Evolutionary conservation across 345 rosid species (phyloP), one percentile per base, ranked within the genome.

Genomic region (Pugionium cornutum): DNA sequence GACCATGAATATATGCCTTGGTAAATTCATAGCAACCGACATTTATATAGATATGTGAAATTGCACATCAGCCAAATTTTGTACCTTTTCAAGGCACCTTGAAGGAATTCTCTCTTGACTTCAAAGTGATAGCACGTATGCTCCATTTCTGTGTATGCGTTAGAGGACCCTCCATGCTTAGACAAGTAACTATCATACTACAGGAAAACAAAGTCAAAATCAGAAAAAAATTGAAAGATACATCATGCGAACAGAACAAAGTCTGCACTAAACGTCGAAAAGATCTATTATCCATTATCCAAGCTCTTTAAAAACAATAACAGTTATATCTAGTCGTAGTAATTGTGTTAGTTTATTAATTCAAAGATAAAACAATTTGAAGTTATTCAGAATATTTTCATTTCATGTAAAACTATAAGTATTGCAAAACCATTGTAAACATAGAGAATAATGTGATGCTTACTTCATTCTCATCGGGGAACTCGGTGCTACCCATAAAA

Each of bases 181-280:
- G 99, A 90, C 85, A 94, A 81, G 77, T 86, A 94, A 84, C 96
- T 90, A 82, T 88, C 99, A 80, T 90, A 94, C 99, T 94, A 79
- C 79, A 84, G 84, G 75, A 70, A 72, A 69, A 83, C 57, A 62
- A 40, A 75, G 79, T 86, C 86, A 81, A 76, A 73, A 36, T 39
- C 58, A 39, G 49, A 53, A 18, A 37, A 62, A 69, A 11, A 41
- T 45, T 66, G 33, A 73, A 39, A 60, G 60, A 51, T 65, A 58
- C 25, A 57, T 49, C 50, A 64, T 56, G 41, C 41, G 27, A 40
- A 43, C 54, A 60, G 44, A 53, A 46, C 26, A 35, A 61, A 29
- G 54, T 33, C 53, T 25, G 9, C 7, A 43, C 8, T 52, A 28
- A 43, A 7, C 32, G 8, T 69, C 5, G 8, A 69, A 53, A 69